phyloP scores from a whole-genome alignment of 805 yeast genomes.

The Candida stauntonica region DNA sequence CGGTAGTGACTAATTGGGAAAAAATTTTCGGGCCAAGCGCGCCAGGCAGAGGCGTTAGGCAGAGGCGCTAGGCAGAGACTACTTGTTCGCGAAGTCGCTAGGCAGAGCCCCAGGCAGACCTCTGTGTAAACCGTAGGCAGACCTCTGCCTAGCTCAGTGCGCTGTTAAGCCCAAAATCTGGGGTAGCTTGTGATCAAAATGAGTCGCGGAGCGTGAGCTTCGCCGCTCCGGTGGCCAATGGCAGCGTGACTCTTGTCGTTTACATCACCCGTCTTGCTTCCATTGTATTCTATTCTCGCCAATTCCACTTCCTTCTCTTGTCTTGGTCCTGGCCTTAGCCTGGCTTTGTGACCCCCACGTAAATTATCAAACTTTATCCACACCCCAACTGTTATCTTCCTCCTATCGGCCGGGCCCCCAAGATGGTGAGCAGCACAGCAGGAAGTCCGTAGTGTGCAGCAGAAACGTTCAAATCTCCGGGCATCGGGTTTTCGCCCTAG shows the following conservation, averaged over 20 bases:
- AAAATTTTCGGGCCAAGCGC: constrained; percentile 1
- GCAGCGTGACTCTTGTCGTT: not conserved
- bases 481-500: too few relatives aligned
- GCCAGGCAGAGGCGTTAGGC: not conserved
- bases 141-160: not conserved
- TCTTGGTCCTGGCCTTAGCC: too few relatives aligned
- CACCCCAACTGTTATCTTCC: too few relatives aligned
- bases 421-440: too few relatives aligned
- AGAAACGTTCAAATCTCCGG: too few relatives aligned
- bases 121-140: not conserved
- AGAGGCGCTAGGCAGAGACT: too few relatives aligned
- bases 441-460: too few relatives aligned
- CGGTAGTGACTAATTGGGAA: constrained; percentile 2
- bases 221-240: constrained; percentile 2
- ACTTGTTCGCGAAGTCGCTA: too few relatives aligned
- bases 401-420: too few relatives aligned
- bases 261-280: constrained; percentile 6
- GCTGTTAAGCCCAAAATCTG: constrained; percentile 1
- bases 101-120: not conserved
- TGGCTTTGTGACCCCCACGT: too few relatives aligned
- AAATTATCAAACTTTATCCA: too few relatives aligned
- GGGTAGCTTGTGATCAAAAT: constrained; percentile 6
- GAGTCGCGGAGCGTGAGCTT: constrained; percentile 6
- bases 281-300: not conserved
- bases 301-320: too few relatives aligned